Conservation (phyloP, 2,329 filamentous ascomycete species). For the Penicillium sp. region DNA sequence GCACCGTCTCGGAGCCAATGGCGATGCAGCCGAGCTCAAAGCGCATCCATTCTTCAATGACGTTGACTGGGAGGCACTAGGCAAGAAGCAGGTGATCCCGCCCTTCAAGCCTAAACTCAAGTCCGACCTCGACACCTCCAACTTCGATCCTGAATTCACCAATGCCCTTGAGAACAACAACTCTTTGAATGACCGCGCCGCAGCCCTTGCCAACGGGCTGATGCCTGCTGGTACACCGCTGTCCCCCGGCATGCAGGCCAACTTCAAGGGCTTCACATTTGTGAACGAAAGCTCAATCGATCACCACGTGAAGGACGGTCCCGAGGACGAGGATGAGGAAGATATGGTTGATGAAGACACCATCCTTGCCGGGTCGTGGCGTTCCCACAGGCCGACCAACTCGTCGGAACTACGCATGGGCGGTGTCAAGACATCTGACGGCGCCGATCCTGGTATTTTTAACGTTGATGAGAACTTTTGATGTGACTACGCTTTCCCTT, state of each 20-base stretch:
- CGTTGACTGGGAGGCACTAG: constrained; percentile 85
- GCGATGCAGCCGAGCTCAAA: constrained; percentile 93
- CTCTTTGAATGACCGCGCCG: constrained; percentile 87
- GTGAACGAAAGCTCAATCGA: constrained; percentile 97
- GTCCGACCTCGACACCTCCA: constrained; percentile 92
- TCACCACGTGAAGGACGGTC: constrained; percentile 45
- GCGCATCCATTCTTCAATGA: constrained; percentile 92
- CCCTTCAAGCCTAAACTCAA: constrained; percentile 98
- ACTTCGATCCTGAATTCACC: constrained; percentile 98
- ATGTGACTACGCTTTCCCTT: constrained; percentile 40
- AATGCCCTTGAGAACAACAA: constrained; percentile 84
- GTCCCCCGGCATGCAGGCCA: constrained; percentile 93
- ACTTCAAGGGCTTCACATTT: constrained; percentile 98
- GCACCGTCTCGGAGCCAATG: constrained; percentile 85
- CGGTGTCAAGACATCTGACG: constrained; percentile 41
- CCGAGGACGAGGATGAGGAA: constrained; percentile 33
- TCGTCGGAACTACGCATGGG: constrained; percentile 45
- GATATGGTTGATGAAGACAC: constrained; percentile 44
- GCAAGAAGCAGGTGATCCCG: constrained; percentile 88
- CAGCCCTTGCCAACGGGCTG: constrained; percentile 75
- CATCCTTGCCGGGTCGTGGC: constrained; percentile 40
- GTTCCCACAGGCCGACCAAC: constrained; percentile 30
- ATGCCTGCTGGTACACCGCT: constrained; percentile 80
- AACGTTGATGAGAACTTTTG: constrained; percentile 47
- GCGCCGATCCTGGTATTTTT: constrained; percentile 42